Evolutionary conservation across 345 rosid genomes (phyloP).

Genomic region (Chamaenerion angustifolium): DNA sequence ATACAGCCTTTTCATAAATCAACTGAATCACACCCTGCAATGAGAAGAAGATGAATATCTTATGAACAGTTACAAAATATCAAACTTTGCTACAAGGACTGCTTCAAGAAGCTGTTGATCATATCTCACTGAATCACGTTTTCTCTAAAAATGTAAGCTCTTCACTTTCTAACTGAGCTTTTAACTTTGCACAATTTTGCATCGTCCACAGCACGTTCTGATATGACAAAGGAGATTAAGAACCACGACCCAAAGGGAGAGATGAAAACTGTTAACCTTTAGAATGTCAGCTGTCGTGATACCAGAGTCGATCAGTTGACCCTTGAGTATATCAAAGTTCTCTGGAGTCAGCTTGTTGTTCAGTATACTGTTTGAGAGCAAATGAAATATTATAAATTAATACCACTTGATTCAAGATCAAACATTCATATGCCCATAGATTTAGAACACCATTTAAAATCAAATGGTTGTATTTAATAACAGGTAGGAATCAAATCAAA

Average conservation of each 20-base stretch:
- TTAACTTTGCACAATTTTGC: no score
- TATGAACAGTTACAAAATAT: constrained; percentile 48
- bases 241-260: neutral
- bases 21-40: constrained; percentile 76
- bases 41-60: neutral
- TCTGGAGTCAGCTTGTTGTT: constrained; percentile 95
- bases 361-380: constrained; percentile 47
- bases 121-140: no score
- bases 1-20: constrained; percentile 84
- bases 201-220: no score
- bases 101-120: no score
- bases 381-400: neutral
- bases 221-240: neutral
- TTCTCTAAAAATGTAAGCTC: no score
- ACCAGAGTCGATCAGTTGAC: constrained; percentile 89
- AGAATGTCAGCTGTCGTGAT: constrained; percentile 72
- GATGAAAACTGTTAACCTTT: constrained; percentile 24
- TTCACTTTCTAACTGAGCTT: no score
- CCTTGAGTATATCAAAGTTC: constrained; percentile 86
- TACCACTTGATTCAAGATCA: neutral
- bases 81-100: no score
- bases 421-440: no score
- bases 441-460: no score
- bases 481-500: no score
- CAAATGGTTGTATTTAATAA: no score